phyloP scores from a whole-genome alignment of 495 filamentous ascomycete genomes.

The Penicillium alfredii region DNA sequence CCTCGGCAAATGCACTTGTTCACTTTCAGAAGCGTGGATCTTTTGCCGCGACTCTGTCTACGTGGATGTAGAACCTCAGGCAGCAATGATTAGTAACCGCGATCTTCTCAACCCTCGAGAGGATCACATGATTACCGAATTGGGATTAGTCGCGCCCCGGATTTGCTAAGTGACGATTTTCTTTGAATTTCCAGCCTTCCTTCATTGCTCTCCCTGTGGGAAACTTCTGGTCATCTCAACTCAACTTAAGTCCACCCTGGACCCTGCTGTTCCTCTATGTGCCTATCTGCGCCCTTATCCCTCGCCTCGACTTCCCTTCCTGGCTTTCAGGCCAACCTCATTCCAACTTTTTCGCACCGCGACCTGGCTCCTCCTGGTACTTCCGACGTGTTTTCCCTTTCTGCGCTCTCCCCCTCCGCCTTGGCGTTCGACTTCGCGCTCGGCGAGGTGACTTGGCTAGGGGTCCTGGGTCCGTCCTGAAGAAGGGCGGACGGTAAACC shows the following conservation, averaged over 20 bases:
- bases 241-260: too few species aligned
- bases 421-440: slow-evolving; percentile 22
- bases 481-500: slow-evolving; percentile 54
- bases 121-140: slow-evolving; percentile 23
- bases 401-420: slow-evolving; percentile 5
- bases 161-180: slow-evolving; percentile 22
- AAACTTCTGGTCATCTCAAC: too few species aligned
- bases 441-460: slow-evolving; percentile 45
- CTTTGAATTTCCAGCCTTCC: slow-evolving; percentile 5
- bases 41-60: too few species aligned
- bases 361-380: slow-evolving; percentile 2
- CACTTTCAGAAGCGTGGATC: too few species aligned
- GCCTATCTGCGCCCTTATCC: slow-evolving; percentile 31
- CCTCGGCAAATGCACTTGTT: too few species aligned
- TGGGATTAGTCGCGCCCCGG: slow-evolving; percentile 21
- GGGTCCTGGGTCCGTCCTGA: slow-evolving; percentile 54
- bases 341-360: slow-evolving; percentile 11
- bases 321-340: slow-evolving; percentile 24
- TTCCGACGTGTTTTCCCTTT: slow-evolving; percentile 10
- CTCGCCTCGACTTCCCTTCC: slow-evolving; percentile 29
- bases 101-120: too few species aligned
- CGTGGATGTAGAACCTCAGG: too few species aligned
- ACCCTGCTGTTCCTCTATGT: slow-evolving; percentile 36
- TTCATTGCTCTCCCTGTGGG: slow-evolving; percentile 1
- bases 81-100: too few species aligned